These are phyloP conservation scores for Globisporangium polare DNA, from an alignment of 352 stramenopile species.

Conservation along the genomic window DNA sequence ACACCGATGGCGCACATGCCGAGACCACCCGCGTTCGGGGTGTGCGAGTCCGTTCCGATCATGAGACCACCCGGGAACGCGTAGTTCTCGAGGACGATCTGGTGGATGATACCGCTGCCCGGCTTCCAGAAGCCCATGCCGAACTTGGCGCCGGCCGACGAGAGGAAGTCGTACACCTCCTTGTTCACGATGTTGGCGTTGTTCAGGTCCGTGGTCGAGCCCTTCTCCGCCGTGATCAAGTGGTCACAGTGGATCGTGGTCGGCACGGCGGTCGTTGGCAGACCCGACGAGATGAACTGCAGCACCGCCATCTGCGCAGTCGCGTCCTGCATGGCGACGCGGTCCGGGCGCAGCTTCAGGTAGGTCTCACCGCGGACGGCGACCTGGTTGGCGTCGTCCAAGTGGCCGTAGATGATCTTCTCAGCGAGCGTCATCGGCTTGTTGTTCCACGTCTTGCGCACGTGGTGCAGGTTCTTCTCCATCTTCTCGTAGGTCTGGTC, in stretches of 20 bases:
- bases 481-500: slow-evolving; percentile 92
- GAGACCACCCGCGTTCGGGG: slow-evolving; percentile 90
- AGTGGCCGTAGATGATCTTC: slow-evolving; percentile 95
- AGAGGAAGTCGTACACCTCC: slow-evolving; percentile 93
- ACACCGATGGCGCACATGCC: slow-evolving; percentile 93
- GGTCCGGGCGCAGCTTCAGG: slow-evolving; percentile 90
- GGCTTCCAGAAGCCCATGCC: slow-evolving; percentile 95
- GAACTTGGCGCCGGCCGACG: slow-evolving; percentile 90
- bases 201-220: slow-evolving; percentile 80
- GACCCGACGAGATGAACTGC: slow-evolving; percentile 93
- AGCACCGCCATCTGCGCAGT: slow-evolving; percentile 94
- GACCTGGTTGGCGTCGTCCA: slow-evolving; percentile 84
- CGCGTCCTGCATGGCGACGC: slow-evolving; percentile 93
- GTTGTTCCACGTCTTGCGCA: slow-evolving; percentile 88
- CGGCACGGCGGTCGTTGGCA: slow-evolving; percentile 90
- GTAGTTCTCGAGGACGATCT: slow-evolving; percentile 95
- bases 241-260: slow-evolving; percentile 95
- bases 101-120: slow-evolving; percentile 92
- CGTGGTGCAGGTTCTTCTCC: slow-evolving; percentile 85
- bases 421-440: slow-evolving; percentile 90
- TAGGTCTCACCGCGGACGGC: slow-evolving; percentile 90
- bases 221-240: slow-evolving; percentile 93
- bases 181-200: slow-evolving; percentile 90
- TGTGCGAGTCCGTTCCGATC: slow-evolving; percentile 95
- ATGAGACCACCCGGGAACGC: slow-evolving; percentile 93